These are phyloP conservation scores for Gliomastix tumulicola DNA, from an alignment of 2,329 filamentous ascomycete genomes.

Conservation along the genomic window DNA sequence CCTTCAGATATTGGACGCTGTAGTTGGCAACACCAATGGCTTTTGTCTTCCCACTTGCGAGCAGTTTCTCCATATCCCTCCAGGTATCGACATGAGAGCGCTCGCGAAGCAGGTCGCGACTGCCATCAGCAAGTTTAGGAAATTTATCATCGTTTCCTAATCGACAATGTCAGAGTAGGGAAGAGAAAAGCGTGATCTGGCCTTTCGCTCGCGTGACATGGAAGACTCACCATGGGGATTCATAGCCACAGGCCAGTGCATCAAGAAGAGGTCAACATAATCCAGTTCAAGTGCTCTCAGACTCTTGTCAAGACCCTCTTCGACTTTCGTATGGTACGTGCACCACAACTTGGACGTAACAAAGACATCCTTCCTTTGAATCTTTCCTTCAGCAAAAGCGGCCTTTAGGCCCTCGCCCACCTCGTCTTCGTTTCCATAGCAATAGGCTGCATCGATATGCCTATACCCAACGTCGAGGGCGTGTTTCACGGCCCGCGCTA, in stretches of 20 bases:
- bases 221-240: background rate
- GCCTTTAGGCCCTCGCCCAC: conserved; percentile 30
- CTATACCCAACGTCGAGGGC: conserved; percentile 31
- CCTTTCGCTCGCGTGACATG: background rate
- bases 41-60: conserved; percentile 25
- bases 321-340: conserved; percentile 40
- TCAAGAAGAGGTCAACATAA: conserved; percentile 41
- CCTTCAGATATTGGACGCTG: conserved; percentile 26
- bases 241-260: conserved; percentile 29
- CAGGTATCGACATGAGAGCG: conserved; percentile 13
- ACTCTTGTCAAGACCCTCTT: conserved; percentile 35
- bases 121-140: too few species aligned
- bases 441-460: conserved; percentile 10
- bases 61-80: conserved; percentile 8
- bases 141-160: too few species aligned
- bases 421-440: conserved; percentile 30
- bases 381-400: conserved; percentile 25
- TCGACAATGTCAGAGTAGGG: too few species aligned
- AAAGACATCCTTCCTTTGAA: conserved; percentile 30
- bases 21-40: conserved; percentile 46
- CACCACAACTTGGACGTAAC: conserved; percentile 58
- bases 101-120: background rate
- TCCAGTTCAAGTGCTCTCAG: conserved; percentile 38
- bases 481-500: conserved; percentile 5
- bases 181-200: too few species aligned